Conservation (phyloP, 2,329 filamentous ascomycete species). For the Neocatenulostroma microsporum region DNA sequence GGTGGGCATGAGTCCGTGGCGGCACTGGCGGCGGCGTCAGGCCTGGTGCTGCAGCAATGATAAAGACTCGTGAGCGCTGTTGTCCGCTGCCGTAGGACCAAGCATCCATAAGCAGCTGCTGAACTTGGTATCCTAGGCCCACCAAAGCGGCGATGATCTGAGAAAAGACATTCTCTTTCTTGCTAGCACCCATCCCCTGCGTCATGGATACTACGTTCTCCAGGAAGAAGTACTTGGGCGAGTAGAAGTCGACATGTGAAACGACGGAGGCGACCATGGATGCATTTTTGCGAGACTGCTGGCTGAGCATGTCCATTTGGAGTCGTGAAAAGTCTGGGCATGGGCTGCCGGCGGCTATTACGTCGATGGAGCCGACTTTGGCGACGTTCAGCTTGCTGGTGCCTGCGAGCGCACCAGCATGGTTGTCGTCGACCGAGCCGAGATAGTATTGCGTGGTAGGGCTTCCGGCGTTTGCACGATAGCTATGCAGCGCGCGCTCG, state of each 20-base stretch:
- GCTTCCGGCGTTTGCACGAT: constrained; percentile 56
- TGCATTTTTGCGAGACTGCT: constrained; percentile 57
- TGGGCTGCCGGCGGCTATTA: constrained; percentile 66
- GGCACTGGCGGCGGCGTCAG: constrained; percentile 51
- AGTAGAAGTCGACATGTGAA: constrained; percentile 65
- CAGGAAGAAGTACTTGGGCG: constrained; percentile 64
- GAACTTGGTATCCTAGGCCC: constrained; percentile 67
- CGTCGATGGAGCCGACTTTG: constrained; percentile 54
- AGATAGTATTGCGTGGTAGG: constrained; percentile 49
- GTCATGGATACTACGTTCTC: constrained; percentile 70
- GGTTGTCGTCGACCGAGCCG: constrained; percentile 65
- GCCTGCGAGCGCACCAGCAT: constrained; percentile 50
- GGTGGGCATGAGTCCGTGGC: constrained; percentile 55
- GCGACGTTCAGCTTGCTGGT: constrained; percentile 44
- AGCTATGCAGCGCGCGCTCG: constrained; percentile 58
- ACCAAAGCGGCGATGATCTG: constrained; percentile 67
- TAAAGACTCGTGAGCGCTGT: constrained; percentile 58
- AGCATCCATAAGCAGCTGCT: constrained; percentile 60
- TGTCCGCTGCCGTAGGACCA: constrained; percentile 63
- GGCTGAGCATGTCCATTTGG: constrained; percentile 51
- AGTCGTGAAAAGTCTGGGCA: constrained; percentile 67
- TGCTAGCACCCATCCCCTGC: constrained; percentile 25
- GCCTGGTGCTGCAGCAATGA: constrained; percentile 63
- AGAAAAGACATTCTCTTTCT: constrained; percentile 58
- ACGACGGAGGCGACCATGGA: constrained; percentile 71